Conservation (phyloP, 495 filamentous ascomycete genomes). For the Rhypophila decipiens region DNA sequence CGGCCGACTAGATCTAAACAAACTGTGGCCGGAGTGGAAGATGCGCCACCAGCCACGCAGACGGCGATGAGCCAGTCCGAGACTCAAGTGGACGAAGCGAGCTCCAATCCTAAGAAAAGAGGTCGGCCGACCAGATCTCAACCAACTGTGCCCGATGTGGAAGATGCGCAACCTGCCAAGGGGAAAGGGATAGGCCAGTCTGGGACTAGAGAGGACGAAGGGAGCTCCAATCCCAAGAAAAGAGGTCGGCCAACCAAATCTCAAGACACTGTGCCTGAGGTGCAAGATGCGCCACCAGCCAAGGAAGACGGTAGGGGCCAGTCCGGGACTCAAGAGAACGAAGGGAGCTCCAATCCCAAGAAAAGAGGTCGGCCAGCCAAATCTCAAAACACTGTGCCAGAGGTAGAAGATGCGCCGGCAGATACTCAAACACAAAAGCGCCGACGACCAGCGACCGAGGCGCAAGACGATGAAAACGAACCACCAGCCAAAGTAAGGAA, state of each 20-base stretch:
- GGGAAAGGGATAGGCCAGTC: too few relatives aligned
- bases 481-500: neutral
- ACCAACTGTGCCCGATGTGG: neutral
- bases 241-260: conserved; percentile 15
- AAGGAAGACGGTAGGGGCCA: too few relatives aligned
- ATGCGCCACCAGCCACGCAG: too few relatives aligned
- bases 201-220: too few relatives aligned
- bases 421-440: conserved; percentile 15
- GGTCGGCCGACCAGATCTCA: conserved; percentile 11
- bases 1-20: conserved; percentile 8
- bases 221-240: conserved; percentile 8
- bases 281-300: neutral
- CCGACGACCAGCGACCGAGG: neutral
- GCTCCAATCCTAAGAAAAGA: conserved; percentile 12
- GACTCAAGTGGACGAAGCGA: too few relatives aligned
- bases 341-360: conserved; percentile 1
- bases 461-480: neutral
- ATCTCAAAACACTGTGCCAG: neutral
- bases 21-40: neutral
- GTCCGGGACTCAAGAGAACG: too few relatives aligned
- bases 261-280: neutral
- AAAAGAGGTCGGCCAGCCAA: neutral
- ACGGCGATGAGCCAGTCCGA: too few relatives aligned
- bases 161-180: too few relatives aligned
- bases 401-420: neutral